Conservation (phyloP, 257 asterid genomes). For the Echium plantagineum region DNA sequence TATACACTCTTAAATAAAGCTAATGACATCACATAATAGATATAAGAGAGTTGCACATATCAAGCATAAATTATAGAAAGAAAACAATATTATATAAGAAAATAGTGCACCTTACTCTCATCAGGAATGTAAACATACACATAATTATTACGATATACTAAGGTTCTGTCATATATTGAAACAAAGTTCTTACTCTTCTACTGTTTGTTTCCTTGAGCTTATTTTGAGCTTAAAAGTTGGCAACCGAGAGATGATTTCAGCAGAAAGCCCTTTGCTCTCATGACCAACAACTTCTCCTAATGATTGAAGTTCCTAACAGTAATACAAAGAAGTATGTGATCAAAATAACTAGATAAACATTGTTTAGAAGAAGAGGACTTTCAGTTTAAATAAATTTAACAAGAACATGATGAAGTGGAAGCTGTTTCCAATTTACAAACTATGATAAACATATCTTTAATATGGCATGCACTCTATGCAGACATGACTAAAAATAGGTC, state of each 20-base stretch:
- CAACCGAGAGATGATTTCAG: conserved; percentile 50
- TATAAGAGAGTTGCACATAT: too few species aligned
- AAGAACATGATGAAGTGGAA: not conserved
- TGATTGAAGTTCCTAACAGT: conserved; percentile 56
- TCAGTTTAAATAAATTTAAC: not conserved
- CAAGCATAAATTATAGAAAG: too few species aligned
- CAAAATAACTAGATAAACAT: not conserved
- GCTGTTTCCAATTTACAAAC: too few species aligned
- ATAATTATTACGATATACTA: too few species aligned
- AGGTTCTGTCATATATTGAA: not conserved
- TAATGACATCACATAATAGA: too few species aligned
- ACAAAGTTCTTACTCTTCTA: conserved; percentile 19
- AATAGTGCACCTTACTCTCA: too few species aligned
- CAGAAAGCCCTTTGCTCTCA: conserved; percentile 68
- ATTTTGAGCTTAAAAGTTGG: conserved; percentile 66
- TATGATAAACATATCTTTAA: too few species aligned
- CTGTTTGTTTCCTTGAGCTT: conserved; percentile 35
- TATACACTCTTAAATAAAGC: too few species aligned
- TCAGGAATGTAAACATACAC: too few species aligned
- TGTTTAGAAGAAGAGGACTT: not conserved
- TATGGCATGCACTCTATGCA: too few species aligned
- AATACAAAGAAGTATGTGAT: conserved; percentile 4
- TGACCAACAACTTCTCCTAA: conserved; percentile 74
- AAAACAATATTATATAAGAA: too few species aligned
- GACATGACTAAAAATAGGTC: too few species aligned